Percentiles rank a stretch among this genome's conserved stretches.
phyloP scores from a whole-genome alignment of 352 stramenopile species.

The Pythium utonaiense region DNA sequence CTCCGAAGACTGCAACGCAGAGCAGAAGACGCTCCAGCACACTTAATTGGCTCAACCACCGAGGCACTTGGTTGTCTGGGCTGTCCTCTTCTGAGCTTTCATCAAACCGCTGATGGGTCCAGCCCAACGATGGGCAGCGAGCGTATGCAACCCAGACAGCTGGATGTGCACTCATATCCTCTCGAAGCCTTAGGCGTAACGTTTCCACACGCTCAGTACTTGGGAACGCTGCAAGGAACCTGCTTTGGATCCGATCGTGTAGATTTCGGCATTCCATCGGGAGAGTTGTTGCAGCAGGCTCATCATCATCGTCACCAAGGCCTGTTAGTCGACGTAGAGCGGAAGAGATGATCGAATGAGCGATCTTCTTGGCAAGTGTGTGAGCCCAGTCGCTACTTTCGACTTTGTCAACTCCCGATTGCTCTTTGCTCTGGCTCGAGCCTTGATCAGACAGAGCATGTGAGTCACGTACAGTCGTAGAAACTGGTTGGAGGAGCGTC shows the following conservation, averaged over 20 bases:
- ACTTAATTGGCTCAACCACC: slow-evolving; percentile 6
- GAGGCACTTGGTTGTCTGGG: neutral
- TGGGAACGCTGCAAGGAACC: neutral
- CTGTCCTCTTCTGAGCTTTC: neutral
- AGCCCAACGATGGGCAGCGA: neutral
- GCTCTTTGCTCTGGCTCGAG: too few species aligned
- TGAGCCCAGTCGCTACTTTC: neutral
- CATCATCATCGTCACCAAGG: neutral
- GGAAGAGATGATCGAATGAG: neutral
- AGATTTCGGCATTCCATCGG: neutral
- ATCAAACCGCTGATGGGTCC: neutral
- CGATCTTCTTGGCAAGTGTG: neutral
- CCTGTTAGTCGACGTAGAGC: neutral
- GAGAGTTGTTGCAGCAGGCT: neutral
- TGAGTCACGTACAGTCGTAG: neutral
- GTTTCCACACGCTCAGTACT: neutral
- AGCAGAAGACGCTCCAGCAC: slow-evolving; percentile 10
- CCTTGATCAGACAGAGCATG: too few species aligned
- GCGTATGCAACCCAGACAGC: slow-evolving; percentile 1
- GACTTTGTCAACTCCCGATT: too few species aligned
- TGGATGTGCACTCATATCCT: neutral
- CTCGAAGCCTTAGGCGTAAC: neutral
- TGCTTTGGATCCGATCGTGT: neutral
- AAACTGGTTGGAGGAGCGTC: neutral
- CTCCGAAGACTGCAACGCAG: neutral